phyloP scores from a whole-genome alignment of 352 stramenopile species.

The Globisporangium emineosum region DNA sequence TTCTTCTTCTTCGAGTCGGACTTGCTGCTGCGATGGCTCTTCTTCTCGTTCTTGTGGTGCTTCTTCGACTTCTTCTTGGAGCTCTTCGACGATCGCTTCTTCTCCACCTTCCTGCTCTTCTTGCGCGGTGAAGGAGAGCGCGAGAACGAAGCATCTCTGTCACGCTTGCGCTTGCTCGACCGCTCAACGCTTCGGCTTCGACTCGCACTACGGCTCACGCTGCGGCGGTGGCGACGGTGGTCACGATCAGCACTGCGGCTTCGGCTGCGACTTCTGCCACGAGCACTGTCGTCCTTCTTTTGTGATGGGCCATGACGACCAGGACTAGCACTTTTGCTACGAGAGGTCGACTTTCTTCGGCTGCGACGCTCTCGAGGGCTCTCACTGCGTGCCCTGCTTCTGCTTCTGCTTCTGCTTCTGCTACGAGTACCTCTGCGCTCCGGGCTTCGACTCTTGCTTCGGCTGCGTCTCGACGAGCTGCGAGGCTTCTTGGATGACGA shows the following conservation, averaged over 20 bases:
- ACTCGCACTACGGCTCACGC: slow-evolving; percentile 24
- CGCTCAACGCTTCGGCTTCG: background rate
- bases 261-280: slow-evolving; percentile 27
- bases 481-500: slow-evolving; percentile 16
- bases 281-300: background rate
- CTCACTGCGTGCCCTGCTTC: slow-evolving; percentile 15
- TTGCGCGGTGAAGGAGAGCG: slow-evolving; percentile 20
- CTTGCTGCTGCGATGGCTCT: slow-evolving; percentile 24
- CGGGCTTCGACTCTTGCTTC: slow-evolving; percentile 16
- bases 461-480: slow-evolving; percentile 9
- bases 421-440: background rate
- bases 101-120: slow-evolving; percentile 27
- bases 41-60: slow-evolving; percentile 37
- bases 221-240: slow-evolving; percentile 12
- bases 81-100: slow-evolving; percentile 27
- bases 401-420: slow-evolving; percentile 3
- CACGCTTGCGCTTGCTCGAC: slow-evolving; percentile 9
- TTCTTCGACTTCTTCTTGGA: slow-evolving; percentile 47
- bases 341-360: slow-evolving; percentile 3
- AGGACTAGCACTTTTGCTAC: slow-evolving; percentile 16
- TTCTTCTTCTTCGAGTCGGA: slow-evolving; percentile 26
- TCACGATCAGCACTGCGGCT: slow-evolving; percentile 22
- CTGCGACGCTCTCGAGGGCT: slow-evolving; percentile 5
- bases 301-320: slow-evolving; percentile 4
- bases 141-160: slow-evolving; percentile 3